These are phyloP conservation scores for Aegilops sharonensis DNA, from an alignment of 176 grass and related monocot species.

Conservation along the genomic window DNA sequence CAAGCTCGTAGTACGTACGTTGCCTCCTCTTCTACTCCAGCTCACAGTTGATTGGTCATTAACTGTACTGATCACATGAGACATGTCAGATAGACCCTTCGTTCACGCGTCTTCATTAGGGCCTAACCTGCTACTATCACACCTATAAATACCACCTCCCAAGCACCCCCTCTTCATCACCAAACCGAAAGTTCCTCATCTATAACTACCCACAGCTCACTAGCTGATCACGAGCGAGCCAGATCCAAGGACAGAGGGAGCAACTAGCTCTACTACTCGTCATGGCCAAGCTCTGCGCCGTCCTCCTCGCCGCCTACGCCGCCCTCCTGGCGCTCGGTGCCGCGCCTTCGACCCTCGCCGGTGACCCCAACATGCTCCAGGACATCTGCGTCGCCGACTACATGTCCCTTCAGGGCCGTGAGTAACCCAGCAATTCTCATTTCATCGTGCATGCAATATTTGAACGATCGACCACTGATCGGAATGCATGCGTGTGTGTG, in stretches of 20 bases:
- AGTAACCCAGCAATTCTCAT: neutral
- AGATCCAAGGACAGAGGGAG: neutral
- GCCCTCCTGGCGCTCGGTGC: constrained; percentile 23
- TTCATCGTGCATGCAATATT: too few species aligned
- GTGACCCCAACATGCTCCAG: constrained; percentile 77
- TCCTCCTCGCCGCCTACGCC: constrained; percentile 6
- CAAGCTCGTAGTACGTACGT: too few species aligned
- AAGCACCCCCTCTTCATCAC: neutral
- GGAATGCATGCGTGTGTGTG: too few species aligned
- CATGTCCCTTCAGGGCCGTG: constrained; percentile 39
- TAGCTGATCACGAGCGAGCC: too few species aligned
- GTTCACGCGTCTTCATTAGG: neutral
- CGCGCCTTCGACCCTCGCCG: constrained; percentile 10
- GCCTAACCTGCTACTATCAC: neutral
- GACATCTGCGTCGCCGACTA: constrained; percentile 73
- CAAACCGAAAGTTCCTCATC: neutral
- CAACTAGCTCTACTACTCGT: neutral
- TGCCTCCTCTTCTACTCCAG: neutral
- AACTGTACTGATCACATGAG: neutral
- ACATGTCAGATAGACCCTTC: neutral
- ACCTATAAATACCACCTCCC: constrained; percentile 18
- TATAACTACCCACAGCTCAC: too few species aligned
- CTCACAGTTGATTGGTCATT: neutral
- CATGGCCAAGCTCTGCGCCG: neutral
- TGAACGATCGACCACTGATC: too few species aligned